Base-by-base conservation (phyloP, 2,329 filamentous ascomycete genomes). In the Penicillium sp. region DNA sequence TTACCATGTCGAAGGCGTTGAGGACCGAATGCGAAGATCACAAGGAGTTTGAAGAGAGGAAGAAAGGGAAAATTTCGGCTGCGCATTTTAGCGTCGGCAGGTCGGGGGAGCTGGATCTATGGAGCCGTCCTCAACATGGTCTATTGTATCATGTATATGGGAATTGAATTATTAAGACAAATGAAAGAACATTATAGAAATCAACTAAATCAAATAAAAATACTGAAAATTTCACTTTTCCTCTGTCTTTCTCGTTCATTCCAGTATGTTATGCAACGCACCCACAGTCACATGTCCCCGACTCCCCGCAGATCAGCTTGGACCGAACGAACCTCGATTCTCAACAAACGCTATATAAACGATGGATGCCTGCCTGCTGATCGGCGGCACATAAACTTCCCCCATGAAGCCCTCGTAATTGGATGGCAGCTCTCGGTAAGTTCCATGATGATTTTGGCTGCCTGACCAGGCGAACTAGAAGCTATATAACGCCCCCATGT, bases 381-480 rank as follows among this genome's bases (percentile, higher is more conserved):
- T 63, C 57, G 39, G 27, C 29, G 42, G 57, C 56, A 61, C 50
- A 37, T 51, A 43, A 42, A 50, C 55, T 49, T 67, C 65, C 62
- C 63, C 61, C 65, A 73, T 72, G 70, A 72, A 65, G 67, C 69
- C 67, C 65, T 66, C 69, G 63, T 64, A 61, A 62, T 76, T 81
- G 77, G 69, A 81, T 81, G 79, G 79, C 79, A 77, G 79, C 79
- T 69, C 72, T 81, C 73, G 79, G 78, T 79, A 77, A 60, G 68
- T 65, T 55, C 48, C 37, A 37, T 23, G 53, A 48, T 42, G 48
- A 48, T 57, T 57, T 42, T 50, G 47, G 37, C 35, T 33, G 31
- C 27, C 42, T 45, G 29, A 43, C 43, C 25, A 50, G 13, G 25
- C 26, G 23, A 23, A 25, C 33, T 42, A 19, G 9, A 33, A 35